These are phyloP conservation scores for Thermomucor indicae-seudaticae DNA, from an alignment of 371 early-diverging fungal species.

Conservation along the genomic window DNA sequence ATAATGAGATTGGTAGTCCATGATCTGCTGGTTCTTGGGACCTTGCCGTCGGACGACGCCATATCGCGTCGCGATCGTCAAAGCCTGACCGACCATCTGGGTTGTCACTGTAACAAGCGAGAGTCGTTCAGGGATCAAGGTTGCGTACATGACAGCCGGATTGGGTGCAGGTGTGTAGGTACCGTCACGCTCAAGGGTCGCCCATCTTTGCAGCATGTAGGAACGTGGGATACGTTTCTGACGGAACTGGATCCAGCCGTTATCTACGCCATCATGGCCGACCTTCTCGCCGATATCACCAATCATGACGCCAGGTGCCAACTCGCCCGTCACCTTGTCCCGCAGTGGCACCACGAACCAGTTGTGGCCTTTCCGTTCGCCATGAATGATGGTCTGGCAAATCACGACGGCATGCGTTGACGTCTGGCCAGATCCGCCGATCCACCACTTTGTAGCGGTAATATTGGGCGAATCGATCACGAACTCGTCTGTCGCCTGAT, in stretches of 20 bases:
- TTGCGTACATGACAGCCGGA: constrained; percentile 59
- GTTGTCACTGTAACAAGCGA: constrained; percentile 37
- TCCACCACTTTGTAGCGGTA: constrained; percentile 92
- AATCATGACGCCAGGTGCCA: constrained; percentile 74
- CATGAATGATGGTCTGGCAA: constrained; percentile 61
- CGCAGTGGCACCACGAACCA: constrained; percentile 87
- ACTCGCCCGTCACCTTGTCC: constrained; percentile 61
- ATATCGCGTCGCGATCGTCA: constrained; percentile 67
- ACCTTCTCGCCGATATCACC: constrained; percentile 86
- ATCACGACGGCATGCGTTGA: constrained; percentile 71
- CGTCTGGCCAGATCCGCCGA: constrained; percentile 82
- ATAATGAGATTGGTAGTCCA: constrained; percentile 68
- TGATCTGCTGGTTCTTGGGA: constrained; percentile 59
- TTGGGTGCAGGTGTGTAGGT: constrained; percentile 52
- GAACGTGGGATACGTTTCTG: constrained; percentile 81
- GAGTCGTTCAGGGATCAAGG: constrained; percentile 66
- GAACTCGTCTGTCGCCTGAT: constrained; percentile 70
- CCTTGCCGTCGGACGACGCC: constrained; percentile 67
- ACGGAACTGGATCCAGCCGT: constrained; percentile 93
- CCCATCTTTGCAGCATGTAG: constrained; percentile 75
- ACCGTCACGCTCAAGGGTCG: constrained; percentile 57
- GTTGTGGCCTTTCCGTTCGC: constrained; percentile 69
- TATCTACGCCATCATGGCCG: constrained; percentile 83
- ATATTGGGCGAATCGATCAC: constrained; percentile 82
- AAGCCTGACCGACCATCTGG: constrained; percentile 41